phyloP scores from a whole-genome alignment of 495 filamentous ascomycete genomes.

The Penicillium lividum region DNA sequence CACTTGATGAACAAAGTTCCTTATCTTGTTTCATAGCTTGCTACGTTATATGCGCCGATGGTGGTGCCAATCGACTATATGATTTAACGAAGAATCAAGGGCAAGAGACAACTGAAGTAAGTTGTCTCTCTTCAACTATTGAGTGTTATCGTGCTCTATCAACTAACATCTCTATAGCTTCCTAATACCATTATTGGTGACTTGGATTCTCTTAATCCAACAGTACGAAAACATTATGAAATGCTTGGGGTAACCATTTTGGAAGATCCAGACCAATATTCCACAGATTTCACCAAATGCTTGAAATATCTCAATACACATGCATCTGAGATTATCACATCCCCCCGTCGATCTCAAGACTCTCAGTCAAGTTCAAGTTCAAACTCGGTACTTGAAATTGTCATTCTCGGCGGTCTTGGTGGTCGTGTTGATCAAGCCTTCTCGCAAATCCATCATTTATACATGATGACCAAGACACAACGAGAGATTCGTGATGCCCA shows the following conservation, averaged over 20 bases:
- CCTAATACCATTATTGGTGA: slow-evolving; percentile 81
- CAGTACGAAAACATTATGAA: slow-evolving; percentile 61
- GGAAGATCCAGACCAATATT: slow-evolving; percentile 73
- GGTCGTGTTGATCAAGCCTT: slow-evolving; percentile 92
- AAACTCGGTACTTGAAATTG: slow-evolving; percentile 45
- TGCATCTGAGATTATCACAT: slow-evolving; percentile 30
- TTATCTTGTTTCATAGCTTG: slow-evolving; percentile 41
- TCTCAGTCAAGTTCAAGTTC: neutral
- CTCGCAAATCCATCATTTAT: slow-evolving; percentile 80
- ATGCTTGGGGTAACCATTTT: slow-evolving; percentile 55
- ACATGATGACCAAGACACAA: slow-evolving; percentile 40
- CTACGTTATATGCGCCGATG: slow-evolving; percentile 78
- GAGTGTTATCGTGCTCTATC: neutral
- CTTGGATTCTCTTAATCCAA: slow-evolving; percentile 73
- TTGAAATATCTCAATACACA: slow-evolving; percentile 60
- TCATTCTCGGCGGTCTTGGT: slow-evolving; percentile 80
- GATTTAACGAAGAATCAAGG: slow-evolving; percentile 45
- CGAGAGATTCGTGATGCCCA: slow-evolving; percentile 16
- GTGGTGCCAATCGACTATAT: slow-evolving; percentile 81
- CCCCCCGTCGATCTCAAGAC: slow-evolving; percentile 13
- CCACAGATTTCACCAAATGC: slow-evolving; percentile 80
- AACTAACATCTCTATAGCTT: slow-evolving; percentile 32
- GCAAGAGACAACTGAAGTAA: slow-evolving; percentile 43
- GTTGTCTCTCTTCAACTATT: slow-evolving; percentile 3
- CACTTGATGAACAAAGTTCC: neutral